Evolutionary conservation across 768 basidiomycete genomes (phyloP), one percentile per base, ranked within the genome.

Genomic region (Rubroboletus satanas): DNA sequence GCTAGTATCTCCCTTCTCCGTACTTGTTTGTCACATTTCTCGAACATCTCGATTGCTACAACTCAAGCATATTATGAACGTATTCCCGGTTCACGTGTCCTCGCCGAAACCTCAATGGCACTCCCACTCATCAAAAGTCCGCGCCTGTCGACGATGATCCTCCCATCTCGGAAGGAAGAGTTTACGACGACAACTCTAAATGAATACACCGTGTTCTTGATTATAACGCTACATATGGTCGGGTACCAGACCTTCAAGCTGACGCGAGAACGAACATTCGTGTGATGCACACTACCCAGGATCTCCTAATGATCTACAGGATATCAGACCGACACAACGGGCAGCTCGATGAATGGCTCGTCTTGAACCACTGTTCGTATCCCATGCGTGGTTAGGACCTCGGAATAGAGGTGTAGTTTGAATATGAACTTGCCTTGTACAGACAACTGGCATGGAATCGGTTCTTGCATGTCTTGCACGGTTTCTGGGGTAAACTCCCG

Each of bases 391-490:
- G 38, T 54, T 29, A 56, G 38, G 15, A 47, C 31, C 31, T 17
- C 15, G 26, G 14, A 41, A 12, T 10, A 18, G 28, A 35, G 14
- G 21, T 11, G 12, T 12, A 2, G 7, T 7, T 9, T 43, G 26
- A 21, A 45, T 51, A 41, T 17, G 15, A 53, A 65, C 78, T 46
- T 45, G 84, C 90, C 78, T 96, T 95, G 77, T 88, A 97, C 58
- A 98, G 71, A 74, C 95, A 98, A 21, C 82, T 85, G 0, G 92
- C 85, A 67, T 97, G 95, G 80, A 96, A 98, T 39, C 88, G 78
- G 68, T 97, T 97, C 72, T 90, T 92, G 73, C 95, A 97, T 2
- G 93, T 97, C 71, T 83, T 87, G 75, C 96, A 99, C 1, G 91
- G 86, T 64, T 94, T 95, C 62, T 83, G 83, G 0, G 97, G 96